Percentiles rank a stretch among this genome's conserved stretches.
These are phyloP conservation scores for Stevia rebaudiana DNA, from an alignment of 140 eudicot species.

Conservation along the genomic window DNA sequence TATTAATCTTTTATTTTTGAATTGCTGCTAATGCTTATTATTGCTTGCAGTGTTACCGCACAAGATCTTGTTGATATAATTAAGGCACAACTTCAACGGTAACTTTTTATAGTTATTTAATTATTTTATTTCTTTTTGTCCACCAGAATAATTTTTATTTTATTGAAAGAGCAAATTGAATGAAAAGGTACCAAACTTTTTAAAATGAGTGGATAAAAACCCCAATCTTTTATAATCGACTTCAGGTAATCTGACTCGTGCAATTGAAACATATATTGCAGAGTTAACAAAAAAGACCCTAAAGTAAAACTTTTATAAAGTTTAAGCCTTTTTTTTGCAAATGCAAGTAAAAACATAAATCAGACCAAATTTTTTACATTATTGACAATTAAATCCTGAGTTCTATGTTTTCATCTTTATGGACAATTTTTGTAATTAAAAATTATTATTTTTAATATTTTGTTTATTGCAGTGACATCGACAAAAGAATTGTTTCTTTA, in stretches of 20 bases:
- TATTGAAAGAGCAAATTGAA: neutral
- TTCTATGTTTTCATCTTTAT: constrained; percentile 1
- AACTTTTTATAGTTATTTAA: constrained; percentile 9
- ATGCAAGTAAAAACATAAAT: neutral
- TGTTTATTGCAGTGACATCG: constrained; percentile 68
- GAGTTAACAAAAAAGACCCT: neutral
- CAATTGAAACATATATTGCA: neutral
- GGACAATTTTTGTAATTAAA: neutral
- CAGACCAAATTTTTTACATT: neutral
- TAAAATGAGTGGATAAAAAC: neutral
- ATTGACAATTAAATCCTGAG: neutral
- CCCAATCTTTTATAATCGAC: neutral
- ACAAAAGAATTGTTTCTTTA: constrained; percentile 69
- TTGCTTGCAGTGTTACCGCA: constrained; percentile 65
- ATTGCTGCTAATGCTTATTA: constrained; percentile 10
- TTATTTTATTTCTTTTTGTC: neutral
- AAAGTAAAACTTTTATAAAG: neutral
- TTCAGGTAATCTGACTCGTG: neutral
- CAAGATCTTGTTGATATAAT: constrained; percentile 98
- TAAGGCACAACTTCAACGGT: constrained; percentile 97
- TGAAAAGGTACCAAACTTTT: neutral
- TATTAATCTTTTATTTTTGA: neutral
- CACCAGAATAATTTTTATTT: neutral
- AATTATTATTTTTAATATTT: neutral
- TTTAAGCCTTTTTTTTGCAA: neutral